Conservation (phyloP, 345 rosid genomes). For the Eucalyptus tenuipes region DNA sequence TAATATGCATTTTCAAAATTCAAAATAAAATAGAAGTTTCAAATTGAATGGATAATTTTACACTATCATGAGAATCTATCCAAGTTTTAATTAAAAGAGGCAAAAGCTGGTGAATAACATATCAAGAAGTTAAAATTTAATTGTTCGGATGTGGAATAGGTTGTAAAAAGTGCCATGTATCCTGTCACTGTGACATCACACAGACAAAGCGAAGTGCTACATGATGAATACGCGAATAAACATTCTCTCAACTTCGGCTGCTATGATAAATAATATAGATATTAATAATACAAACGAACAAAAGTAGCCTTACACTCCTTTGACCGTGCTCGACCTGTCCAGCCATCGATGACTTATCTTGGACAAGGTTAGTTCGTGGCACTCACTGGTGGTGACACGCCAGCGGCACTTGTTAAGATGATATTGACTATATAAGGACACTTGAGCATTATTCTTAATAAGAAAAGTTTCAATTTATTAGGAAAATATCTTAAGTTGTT, state of each 20-base stretch:
- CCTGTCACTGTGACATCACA: accelerated
- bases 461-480: neutral
- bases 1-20: neutral
- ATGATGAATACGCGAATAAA: neutral
- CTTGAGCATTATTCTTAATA: neutral
- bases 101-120: neutral
- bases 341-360: neutral
- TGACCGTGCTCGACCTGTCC: neutral
- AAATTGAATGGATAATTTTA: neutral
- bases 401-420: neutral
- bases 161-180: neutral
- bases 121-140: neutral
- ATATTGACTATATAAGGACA: neutral
- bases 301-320: neutral
- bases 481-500: neutral
- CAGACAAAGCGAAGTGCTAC: neutral
- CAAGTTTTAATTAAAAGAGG: neutral
- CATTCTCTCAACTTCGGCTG: neutral
- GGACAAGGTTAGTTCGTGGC: neutral
- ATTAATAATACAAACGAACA: neutral
- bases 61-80: neutral
- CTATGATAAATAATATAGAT: neutral
- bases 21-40: neutral
- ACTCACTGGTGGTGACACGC: neutral
- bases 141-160: accelerated